Conservation (phyloP, 108 stramenopile species). For the Nitzschia putrida region DNA sequence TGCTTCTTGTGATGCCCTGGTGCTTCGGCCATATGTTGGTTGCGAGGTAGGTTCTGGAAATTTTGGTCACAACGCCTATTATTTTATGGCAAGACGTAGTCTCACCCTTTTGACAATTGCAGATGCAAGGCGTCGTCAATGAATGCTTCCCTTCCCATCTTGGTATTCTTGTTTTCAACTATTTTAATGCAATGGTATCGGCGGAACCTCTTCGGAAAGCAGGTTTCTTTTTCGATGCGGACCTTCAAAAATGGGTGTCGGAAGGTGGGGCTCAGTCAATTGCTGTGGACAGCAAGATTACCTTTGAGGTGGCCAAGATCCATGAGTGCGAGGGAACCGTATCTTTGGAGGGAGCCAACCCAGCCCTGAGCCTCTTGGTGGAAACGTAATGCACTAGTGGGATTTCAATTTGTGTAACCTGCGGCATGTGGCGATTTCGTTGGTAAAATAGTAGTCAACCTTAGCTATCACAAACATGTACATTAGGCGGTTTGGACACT, state of each 20-base stretch:
- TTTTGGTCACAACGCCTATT: not conserved
- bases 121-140: conserved; percentile 49
- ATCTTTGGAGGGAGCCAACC: conserved; percentile 50
- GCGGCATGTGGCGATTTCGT: too few species aligned
- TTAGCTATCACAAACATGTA: too few species aligned
- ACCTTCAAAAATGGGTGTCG: conserved; percentile 42
- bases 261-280: conserved; percentile 29
- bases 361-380: conserved; percentile 30
- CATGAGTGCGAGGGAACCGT: conserved; percentile 54
- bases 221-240: conserved; percentile 49
- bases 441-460: too few species aligned
- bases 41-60: conserved; percentile 31
- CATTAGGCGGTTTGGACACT: too few species aligned
- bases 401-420: too few species aligned
- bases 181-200: conserved; percentile 66
- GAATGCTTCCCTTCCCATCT: conserved; percentile 66
- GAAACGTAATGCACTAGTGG: conserved; percentile 9
- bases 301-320: conserved; percentile 43
- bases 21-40: conserved; percentile 47
- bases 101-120: not conserved
- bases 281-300: conserved; percentile 26
- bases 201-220: conserved; percentile 43
- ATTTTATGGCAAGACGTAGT: not conserved
- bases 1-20: conserved; percentile 49
- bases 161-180: conserved; percentile 48